Conservation (phyloP, 2,329 filamentous ascomycete species). For the Penicillium sp. region DNA sequence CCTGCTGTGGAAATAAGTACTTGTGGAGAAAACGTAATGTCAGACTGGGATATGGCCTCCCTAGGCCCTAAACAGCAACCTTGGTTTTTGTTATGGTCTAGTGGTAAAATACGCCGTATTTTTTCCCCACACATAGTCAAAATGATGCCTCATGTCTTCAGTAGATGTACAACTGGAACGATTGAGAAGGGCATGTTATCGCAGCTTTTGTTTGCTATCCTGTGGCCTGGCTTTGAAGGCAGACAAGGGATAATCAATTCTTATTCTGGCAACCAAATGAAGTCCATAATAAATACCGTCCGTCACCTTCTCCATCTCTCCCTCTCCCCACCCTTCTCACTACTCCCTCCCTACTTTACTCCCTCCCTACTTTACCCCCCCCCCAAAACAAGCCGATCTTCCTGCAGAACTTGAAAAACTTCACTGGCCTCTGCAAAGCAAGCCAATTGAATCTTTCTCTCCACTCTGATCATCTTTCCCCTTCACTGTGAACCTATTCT, state of each 20-base stretch:
- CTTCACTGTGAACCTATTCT: not conserved
- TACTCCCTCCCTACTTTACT: not conserved
- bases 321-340: not conserved
- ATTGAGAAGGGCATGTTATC: not conserved
- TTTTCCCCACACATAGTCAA: too few species aligned
- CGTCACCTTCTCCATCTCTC: not conserved
- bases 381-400: not conserved
- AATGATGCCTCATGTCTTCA: not conserved
- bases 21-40: not conserved
- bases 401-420: not conserved
- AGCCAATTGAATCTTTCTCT: not conserved
- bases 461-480: not conserved
- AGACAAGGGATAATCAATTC: not conserved
- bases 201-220: not conserved
- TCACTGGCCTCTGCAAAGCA: not conserved
- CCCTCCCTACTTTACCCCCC: not conserved
- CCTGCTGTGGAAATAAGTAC: not conserved
- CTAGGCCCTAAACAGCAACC: too few species aligned
- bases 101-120: too few species aligned
- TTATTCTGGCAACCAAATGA: not conserved
- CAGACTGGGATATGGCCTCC: too few species aligned
- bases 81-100: too few species aligned
- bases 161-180: not conserved
- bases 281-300: not conserved
- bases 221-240: not conserved